Percentiles rank a stretch among this genome's conserved stretches.
Evolutionary conservation across 2,329 filamentous ascomycete genomes (phyloP).

Genomic region (Pseudodiploospora longispora): DNA sequence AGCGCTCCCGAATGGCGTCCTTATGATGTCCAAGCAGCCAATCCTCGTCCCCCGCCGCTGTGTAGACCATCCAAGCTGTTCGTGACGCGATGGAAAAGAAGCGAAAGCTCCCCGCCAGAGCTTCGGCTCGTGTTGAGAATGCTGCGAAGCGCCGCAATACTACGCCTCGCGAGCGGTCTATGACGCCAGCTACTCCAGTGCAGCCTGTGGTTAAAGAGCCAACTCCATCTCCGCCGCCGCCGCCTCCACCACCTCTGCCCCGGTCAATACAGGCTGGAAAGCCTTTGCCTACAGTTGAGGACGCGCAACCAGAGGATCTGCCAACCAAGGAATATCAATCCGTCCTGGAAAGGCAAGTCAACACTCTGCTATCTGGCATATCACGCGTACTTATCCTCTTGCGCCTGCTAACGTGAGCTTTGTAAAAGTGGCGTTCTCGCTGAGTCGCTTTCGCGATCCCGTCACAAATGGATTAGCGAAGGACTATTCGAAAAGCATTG

Average conservation of each 20-base stretch:
- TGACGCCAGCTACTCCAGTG: conserved; percentile 35
- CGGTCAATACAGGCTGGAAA: conserved; percentile 56
- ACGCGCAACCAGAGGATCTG: conserved; percentile 57
- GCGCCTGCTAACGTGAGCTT: conserved; percentile 2
- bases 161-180: conserved; percentile 45
- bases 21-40: conserved; percentile 20
- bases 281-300: conserved; percentile 62
- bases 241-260: conserved; percentile 43
- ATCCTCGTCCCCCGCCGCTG: conserved; percentile 8
- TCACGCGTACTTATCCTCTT: no score
- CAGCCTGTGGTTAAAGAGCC: conserved; percentile 26
- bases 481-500: conserved; percentile 72
- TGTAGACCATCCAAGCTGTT: conserved; percentile 7
- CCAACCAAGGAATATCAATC: conserved; percentile 61
- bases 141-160: conserved; percentile 51
- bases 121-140: conserved; percentile 52
- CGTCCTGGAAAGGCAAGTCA: conserved; percentile 58
- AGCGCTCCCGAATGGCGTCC: conserved; percentile 17
- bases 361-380: neutral
- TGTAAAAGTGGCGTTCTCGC: conserved; percentile 58
- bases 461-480: conserved; percentile 63
- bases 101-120: conserved; percentile 56
- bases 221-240: conserved; percentile 20
- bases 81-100: conserved; percentile 50
- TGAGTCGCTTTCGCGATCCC: conserved; percentile 66